Evolutionary conservation across 179 eudicot genomes (phyloP).

Genomic region (Spergularia azorica): DNA sequence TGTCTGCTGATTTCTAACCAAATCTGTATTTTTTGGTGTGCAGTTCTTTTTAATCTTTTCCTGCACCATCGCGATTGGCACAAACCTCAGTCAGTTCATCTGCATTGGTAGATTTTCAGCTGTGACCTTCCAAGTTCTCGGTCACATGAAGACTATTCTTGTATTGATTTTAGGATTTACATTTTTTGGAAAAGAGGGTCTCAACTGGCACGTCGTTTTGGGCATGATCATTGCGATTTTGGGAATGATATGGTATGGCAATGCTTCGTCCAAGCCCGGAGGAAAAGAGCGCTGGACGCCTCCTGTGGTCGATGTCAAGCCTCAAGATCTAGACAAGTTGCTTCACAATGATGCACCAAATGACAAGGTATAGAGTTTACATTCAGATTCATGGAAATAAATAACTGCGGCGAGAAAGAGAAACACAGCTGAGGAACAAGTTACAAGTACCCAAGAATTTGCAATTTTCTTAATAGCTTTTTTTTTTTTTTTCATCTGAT

Average conservation of each 20-base stretch:
- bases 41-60: conserved; percentile 60
- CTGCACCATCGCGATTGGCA: conserved; percentile 64
- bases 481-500: conserved; percentile 18
- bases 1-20: neutral
- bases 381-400: neutral
- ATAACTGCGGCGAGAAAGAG: neutral
- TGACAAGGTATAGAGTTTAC: conserved; percentile 39
- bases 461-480: neutral
- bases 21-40: conserved; percentile 1
- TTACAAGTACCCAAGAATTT: neutral
- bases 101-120: conserved; percentile 83
- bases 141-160: conserved; percentile 72
- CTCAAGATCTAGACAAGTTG: conserved; percentile 36
- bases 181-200: conserved; percentile 67
- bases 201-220: conserved; percentile 54
- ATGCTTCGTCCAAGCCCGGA: conserved; percentile 65
- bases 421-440: conserved; percentile 13
- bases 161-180: conserved; percentile 58
- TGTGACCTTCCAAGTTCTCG: conserved; percentile 71
- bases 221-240: conserved; percentile 60
- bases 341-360: conserved; percentile 33
- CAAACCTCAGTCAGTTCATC: conserved; percentile 77
- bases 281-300: conserved; percentile 48
- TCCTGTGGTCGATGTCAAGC: conserved; percentile 32
- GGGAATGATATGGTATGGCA: conserved; percentile 72